phyloP scores from a whole-genome alignment of 2,329 filamentous ascomycete genomes.

The Aspergillus phoenicis region DNA sequence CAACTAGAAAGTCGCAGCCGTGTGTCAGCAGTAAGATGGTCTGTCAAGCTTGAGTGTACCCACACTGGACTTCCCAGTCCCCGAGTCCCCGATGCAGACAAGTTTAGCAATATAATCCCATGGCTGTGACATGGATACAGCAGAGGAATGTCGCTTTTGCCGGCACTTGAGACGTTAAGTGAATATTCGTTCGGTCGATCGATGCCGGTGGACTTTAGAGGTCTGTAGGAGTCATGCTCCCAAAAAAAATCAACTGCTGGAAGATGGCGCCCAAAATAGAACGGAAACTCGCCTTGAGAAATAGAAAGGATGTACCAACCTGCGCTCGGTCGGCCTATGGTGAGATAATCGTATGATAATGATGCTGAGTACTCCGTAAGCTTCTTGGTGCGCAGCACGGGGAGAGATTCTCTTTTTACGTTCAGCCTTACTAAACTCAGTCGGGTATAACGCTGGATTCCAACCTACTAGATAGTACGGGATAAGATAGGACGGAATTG shows the following conservation, averaged over 20 bases:
- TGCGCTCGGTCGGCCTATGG: neutral
- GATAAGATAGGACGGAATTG: too few species aligned
- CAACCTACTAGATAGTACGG: neutral
- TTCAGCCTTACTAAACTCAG: neutral
- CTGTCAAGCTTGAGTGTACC: conserved; percentile 24
- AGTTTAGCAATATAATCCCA: conserved; percentile 99
- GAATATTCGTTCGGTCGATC: conserved; percentile 1
- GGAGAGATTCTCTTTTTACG: neutral
- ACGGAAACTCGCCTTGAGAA: neutral
- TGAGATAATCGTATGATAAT: neutral
- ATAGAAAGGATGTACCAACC: neutral
- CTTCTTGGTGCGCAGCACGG: neutral
- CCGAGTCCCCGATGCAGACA: conserved; percentile 94
- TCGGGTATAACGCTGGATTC: neutral
- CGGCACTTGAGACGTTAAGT: neutral
- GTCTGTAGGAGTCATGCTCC: conserved; percentile 21
- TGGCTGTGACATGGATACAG: conserved; percentile 56
- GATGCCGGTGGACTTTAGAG: conserved; percentile 15
- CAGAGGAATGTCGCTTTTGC: conserved; percentile 12
- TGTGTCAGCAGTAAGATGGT: conserved; percentile 14
- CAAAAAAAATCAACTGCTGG: conserved; percentile 5
- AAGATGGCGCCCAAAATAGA: conserved; percentile 7
- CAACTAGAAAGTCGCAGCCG: conserved; percentile 57
- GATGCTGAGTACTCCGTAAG: neutral
- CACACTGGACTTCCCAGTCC: conserved; percentile 86